Base-by-base conservation (phyloP, 78 protist genomes). In the Guillardia theta region DNA sequence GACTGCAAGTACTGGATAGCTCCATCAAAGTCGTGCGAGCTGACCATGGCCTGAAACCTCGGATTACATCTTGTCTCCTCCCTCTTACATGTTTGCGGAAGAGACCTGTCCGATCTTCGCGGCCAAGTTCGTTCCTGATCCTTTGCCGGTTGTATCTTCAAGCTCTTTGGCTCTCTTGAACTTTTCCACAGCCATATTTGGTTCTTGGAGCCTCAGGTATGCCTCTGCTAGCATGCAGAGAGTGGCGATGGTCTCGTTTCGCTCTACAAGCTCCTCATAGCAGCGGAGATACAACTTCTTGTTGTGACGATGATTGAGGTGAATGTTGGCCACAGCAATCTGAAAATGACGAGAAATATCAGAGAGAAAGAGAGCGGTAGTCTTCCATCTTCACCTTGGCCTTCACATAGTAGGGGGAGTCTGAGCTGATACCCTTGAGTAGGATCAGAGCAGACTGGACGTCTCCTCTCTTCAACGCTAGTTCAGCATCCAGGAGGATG, bases 161-260 rank as follows among this genome's bases (percentile, higher is more conserved):
- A 50, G 58, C 58, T 15, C 58, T 50, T 10, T 50, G 30, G 58
- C 58, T 50, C 15, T 50, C 58, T 19, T 10, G 58, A 19, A 50
- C 58, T 50, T 10, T 58, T 95, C 95, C 88, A 92, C 96, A 21
- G 92, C 92, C 33, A 12, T 12, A 80, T 96, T 93, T 70, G 98
- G 97, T 62, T 47, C 33, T n/a, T 95, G 95, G 15, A 96, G 96
- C 80, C 88, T 24, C 83, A 70, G n/a, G 83, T 92, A 94, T 6
- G 98, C 98, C 30, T 97, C 98, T 46, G 95, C 98, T 19, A 96
- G 95, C 93, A 88, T 21, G 47, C 94, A 70, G 39, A 24, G 21
- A 30, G 70, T 58, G 27, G 70, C 70, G 70, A 6, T 24, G 8
- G 41, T 70, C 46, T 70, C 83, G 45, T 70, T 70, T 36, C 33